Evolutionary conservation across 2,329 filamentous ascomycete species (phyloP), one percentile per base, ranked within the genome.

Genomic region (Sarocladium brachiariae): DNA sequence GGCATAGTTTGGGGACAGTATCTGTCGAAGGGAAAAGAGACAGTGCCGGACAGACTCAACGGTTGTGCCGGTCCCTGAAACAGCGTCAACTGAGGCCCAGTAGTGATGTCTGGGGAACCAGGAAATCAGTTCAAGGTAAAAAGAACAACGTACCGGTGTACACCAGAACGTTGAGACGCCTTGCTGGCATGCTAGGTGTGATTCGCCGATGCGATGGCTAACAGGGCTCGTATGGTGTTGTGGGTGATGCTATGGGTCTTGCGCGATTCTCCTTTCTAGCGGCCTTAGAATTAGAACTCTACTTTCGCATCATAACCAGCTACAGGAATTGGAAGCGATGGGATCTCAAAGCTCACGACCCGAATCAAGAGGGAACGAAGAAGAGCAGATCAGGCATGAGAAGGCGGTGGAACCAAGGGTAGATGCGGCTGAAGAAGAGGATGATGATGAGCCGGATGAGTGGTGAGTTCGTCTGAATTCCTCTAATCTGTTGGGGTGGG

Each of bases 1-100:
- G 53, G 92, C 93, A 71, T 99, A 97, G 67, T 91, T 87, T 48
- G 90, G 87, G 3, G 89, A 87, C 21, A 97, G 82, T 4, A 97
- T 79, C 33, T 88, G 84, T 53, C 90, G 87, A 16, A 99, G 80
- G 19, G 89, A 86, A 71, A 87, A 90, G 54, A 96, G 78, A 67
- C 88, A 92, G 65, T 97, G 92, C 45, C 87, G 83, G 54, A 97
- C 89, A 14, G 91, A 96, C 63, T 93, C 88, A 49, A 87, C 75
- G 9, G 91, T 95, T 38, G 87, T 89, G 55, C 93, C 93, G 63
- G 84, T 81, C 60, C 92, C 91, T 89, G 61, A 8, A 11, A 16
- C 19, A 4, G 43, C 10, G n/a, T 47, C 21, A 47, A 25, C 18
- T 7, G 9, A 25, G 11, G 16, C 25, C 21, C 19, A 31, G 10